Conservation (phyloP, 305 asterid genomes). For the Solanum hybrid region DNA sequence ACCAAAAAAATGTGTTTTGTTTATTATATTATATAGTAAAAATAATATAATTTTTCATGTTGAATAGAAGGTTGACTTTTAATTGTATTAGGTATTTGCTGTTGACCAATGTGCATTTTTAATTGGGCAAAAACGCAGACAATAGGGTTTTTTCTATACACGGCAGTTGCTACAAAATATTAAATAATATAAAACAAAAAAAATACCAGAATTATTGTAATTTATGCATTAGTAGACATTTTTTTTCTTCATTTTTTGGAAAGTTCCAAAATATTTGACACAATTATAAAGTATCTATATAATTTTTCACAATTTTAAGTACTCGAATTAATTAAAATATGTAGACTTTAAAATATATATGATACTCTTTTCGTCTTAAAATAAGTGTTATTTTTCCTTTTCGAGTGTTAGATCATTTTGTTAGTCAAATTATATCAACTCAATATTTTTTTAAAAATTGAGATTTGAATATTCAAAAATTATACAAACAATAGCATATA, state of each 20-base stretch:
- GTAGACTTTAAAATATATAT: not conserved
- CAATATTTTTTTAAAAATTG: not conserved
- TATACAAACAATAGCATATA: not conserved
- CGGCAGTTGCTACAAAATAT: not conserved
- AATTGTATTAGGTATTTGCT: not conserved
- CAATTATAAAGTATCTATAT: not conserved
- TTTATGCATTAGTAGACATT: not conserved
- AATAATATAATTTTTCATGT: not conserved
- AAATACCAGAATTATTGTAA: not conserved
- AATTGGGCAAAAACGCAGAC: not conserved
- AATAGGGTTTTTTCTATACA: not conserved
- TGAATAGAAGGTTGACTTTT: not conserved
- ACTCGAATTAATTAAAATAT: not conserved
- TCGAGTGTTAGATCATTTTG: not conserved
- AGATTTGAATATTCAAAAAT: not conserved
- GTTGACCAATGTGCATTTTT: not conserved
- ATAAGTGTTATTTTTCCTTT: not conserved
- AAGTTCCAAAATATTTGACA: not conserved
- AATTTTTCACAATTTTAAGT: not conserved
- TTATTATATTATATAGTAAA: not conserved
- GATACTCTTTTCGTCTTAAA: fast-evolving
- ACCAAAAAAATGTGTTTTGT: not conserved
- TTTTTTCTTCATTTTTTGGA: not conserved
- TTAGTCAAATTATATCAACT: not conserved
- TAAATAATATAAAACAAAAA: not conserved